Conservation (phyloP, 1,139 yeast genomes). For the Maudiozyma humilis region DNA sequence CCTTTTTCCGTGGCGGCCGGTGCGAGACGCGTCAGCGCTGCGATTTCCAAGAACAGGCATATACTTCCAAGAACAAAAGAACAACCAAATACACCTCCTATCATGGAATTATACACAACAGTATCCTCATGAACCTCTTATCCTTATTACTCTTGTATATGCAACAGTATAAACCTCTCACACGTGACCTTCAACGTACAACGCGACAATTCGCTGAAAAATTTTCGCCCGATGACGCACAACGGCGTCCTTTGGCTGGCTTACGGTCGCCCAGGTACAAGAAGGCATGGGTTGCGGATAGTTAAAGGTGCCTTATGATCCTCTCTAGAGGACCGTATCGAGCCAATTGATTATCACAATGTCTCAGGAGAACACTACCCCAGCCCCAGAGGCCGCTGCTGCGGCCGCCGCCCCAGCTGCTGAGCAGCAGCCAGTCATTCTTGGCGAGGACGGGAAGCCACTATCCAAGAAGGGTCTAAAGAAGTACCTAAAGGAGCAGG, state of each 20-base stretch:
- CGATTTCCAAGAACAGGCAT: not conserved
- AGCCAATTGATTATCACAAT: slow-evolving; percentile 5
- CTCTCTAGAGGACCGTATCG: not conserved
- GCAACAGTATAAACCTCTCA: no score
- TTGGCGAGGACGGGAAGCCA: slow-evolving; percentile 87
- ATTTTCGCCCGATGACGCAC: not conserved
- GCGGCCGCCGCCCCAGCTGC: slow-evolving; percentile 7
- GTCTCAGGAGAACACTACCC: slow-evolving; percentile 15
- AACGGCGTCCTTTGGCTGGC: not conserved
- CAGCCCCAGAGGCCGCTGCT: slow-evolving; percentile 5
- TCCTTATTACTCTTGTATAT: no score
- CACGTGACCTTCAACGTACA: not conserved
- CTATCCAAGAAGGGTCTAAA: slow-evolving; percentile 90
- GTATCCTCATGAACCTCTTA: no score
- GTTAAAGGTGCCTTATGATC: not conserved
- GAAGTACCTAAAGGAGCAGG: slow-evolving; percentile 87
- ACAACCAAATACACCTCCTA: no score
- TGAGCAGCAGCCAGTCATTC: slow-evolving; percentile 28
- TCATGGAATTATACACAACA: no score
- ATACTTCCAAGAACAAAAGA: not conserved
- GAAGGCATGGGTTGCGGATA: no score
- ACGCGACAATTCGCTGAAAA: not conserved
- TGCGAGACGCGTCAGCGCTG: not conserved
- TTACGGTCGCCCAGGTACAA: no score
- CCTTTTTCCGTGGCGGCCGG: not conserved